Evolutionary conservation across 2,329 filamentous ascomycete species (phyloP).

Genomic region (Cordyceps farinosa): DNA sequence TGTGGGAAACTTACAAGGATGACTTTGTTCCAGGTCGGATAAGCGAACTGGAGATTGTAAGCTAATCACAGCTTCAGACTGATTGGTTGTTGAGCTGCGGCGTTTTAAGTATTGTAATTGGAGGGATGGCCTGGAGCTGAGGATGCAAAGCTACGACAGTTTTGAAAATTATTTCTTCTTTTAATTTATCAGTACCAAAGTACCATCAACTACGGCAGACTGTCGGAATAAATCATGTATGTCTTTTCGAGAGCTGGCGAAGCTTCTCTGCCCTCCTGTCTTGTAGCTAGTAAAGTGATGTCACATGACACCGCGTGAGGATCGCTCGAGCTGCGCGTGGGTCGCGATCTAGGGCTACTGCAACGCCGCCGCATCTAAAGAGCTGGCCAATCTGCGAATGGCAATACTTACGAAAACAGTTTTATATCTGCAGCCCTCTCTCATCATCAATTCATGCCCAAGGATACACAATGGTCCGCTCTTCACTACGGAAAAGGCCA

Average conservation of each 20-base stretch:
- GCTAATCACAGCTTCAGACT: background rate
- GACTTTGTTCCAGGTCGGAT: conserved; percentile 61
- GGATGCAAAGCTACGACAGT: too few species aligned
- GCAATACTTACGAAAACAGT: background rate
- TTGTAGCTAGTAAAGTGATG: background rate
- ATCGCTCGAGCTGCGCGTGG: background rate
- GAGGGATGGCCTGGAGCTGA: too few species aligned
- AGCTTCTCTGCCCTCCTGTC: background rate
- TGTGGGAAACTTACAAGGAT: conserved; percentile 78
- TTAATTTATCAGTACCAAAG: background rate
- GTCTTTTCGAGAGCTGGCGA: background rate
- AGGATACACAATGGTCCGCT: conserved; percentile 30
- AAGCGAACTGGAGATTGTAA: conserved; percentile 60
- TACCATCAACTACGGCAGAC: background rate
- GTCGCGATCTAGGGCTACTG: background rate
- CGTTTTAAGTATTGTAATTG: too few species aligned
- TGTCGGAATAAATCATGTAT: background rate
- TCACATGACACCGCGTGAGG: conserved; percentile 12
- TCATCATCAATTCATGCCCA: background rate
- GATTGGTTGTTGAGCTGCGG: too few species aligned
- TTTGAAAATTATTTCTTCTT: background rate
- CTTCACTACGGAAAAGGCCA: conserved; percentile 32
- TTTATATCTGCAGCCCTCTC: background rate
- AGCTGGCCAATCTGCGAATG: background rate
- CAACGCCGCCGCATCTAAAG: background rate